A percentile compares a stretch with the other conserved stretches of the same genome.
These are phyloP conservation scores for Scedosporium aurantiacum DNA, from an alignment of 2,329 filamentous ascomycete species.

Conservation along the genomic window DNA sequence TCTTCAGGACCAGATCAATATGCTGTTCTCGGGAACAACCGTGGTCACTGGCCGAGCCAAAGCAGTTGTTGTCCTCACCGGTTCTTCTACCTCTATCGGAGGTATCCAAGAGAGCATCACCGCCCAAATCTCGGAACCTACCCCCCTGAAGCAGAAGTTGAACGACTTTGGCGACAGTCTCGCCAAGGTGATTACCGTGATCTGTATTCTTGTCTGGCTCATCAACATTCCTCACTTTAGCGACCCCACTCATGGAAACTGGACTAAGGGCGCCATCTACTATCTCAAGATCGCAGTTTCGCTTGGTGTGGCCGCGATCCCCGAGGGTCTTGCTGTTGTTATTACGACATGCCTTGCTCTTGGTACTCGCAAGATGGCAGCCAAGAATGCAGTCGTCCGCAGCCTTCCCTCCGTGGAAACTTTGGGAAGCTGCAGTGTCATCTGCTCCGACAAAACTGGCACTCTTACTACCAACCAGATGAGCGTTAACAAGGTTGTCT, in stretches of 20 bases:
- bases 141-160: constrained; percentile 94
- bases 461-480: constrained; percentile 98
- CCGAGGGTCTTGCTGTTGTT: constrained; percentile 92
- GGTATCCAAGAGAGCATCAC: constrained; percentile 99
- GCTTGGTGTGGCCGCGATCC: constrained; percentile 93
- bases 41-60: constrained; percentile 89
- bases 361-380: constrained; percentile 96
- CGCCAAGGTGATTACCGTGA: constrained; percentile 96
- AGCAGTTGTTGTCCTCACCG: constrained; percentile 83
- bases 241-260: constrained; percentile 84
- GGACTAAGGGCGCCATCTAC: constrained; percentile 96
- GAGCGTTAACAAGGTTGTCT: constrained; percentile 91
- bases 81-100: constrained; percentile 84
- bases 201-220: constrained; percentile 92
- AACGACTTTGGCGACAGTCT: constrained; percentile 95
- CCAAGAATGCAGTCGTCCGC: constrained; percentile 94
- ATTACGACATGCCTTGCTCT: constrained; percentile 97
- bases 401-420: constrained; percentile 96
- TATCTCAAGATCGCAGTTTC: constrained; percentile 99
- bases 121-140: constrained; percentile 94
- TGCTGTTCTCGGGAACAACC: constrained; percentile 96
- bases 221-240: constrained; percentile 98
- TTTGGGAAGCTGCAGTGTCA: constrained; percentile 95
- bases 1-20: constrained; percentile 95
- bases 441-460: constrained; percentile 98